phyloP scores from a whole-genome alignment of 345 rosid genomes.

The Excoecaria agallocha region DNA sequence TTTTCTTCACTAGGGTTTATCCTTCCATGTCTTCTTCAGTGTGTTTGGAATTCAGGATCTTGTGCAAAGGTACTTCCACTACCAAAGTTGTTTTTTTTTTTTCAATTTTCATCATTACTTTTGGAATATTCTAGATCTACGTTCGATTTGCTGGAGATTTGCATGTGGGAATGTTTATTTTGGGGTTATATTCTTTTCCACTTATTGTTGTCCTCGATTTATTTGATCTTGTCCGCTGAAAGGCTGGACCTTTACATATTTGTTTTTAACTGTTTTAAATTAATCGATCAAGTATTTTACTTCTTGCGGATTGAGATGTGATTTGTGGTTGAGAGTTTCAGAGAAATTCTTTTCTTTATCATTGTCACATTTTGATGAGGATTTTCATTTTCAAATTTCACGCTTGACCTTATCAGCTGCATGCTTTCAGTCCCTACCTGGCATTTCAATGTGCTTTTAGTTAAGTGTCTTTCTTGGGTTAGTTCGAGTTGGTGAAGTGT shows the following conservation, averaged over 20 bases:
- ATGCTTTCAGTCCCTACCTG: too few relatives aligned
- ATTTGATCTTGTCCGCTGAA: not conserved
- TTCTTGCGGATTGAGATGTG: too few relatives aligned
- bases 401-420: too few relatives aligned
- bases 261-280: not conserved
- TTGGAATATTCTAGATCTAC: constrained; percentile 26
- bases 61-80: constrained; percentile 3
- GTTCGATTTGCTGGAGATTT: constrained; percentile 3
- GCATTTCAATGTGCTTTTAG: too few relatives aligned
- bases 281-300: not conserved
- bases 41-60: too few relatives aligned
- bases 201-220: not conserved
- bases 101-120: not conserved
- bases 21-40: not conserved
- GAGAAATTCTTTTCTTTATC: too few relatives aligned
- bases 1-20: not conserved
- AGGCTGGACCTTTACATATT: not conserved
- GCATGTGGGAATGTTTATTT: not conserved
- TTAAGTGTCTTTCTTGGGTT: too few relatives aligned
- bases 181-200: not conserved
- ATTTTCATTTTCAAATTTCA: too few relatives aligned
- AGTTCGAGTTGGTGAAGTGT: too few relatives aligned
- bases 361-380: too few relatives aligned
- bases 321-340: too few relatives aligned
- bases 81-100: not conserved